A percentile compares a stretch with the other conserved stretches of the same genome.
These are phyloP conservation scores for Trichoderma koningii DNA, from an alignment of 2,329 filamentous ascomycete genomes.

Conservation along the genomic window DNA sequence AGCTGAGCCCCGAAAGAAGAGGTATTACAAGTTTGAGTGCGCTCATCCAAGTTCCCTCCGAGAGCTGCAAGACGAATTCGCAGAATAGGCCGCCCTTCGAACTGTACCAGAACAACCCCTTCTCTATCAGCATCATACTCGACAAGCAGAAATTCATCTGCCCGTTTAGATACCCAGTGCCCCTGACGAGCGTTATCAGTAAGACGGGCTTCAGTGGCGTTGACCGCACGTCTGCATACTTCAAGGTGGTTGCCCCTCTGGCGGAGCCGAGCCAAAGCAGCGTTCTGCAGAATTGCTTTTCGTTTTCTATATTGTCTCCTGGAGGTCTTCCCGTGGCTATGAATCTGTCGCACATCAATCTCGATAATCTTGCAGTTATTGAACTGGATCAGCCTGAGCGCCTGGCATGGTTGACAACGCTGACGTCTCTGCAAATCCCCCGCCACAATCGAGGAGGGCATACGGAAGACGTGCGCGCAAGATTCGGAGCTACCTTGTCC, in stretches of 20 bases:
- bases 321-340: slow-evolving; percentile 40
- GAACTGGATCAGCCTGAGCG: slow-evolving; percentile 41
- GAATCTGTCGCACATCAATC: slow-evolving; percentile 47
- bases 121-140: slow-evolving; percentile 46
- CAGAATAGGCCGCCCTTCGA: slow-evolving; percentile 43
- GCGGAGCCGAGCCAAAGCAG: slow-evolving; percentile 33
- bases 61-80: slow-evolving; percentile 42
- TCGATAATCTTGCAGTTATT: slow-evolving; percentile 49
- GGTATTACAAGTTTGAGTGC: slow-evolving; percentile 43
- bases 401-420: slow-evolving; percentile 44
- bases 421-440: slow-evolving; percentile 47
- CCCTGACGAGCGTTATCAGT: slow-evolving; percentile 41
- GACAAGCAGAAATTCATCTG: slow-evolving; percentile 37
- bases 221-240: slow-evolving; percentile 47
- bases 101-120: slow-evolving; percentile 44
- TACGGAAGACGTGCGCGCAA: slow-evolving; percentile 41
- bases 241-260: slow-evolving; percentile 47
- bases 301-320: slow-evolving; percentile 39
- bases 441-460: slow-evolving; percentile 26
- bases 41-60: slow-evolving; percentile 43
- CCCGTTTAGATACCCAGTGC: slow-evolving; percentile 45
- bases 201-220: slow-evolving; percentile 48
- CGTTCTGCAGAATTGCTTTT: slow-evolving; percentile 41
- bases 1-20: slow-evolving; percentile 37
- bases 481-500: slow-evolving; percentile 53